Evolutionary conservation across 2,329 filamentous ascomycete genomes (phyloP).

Genomic region (Acrodontium crateriforme): DNA sequence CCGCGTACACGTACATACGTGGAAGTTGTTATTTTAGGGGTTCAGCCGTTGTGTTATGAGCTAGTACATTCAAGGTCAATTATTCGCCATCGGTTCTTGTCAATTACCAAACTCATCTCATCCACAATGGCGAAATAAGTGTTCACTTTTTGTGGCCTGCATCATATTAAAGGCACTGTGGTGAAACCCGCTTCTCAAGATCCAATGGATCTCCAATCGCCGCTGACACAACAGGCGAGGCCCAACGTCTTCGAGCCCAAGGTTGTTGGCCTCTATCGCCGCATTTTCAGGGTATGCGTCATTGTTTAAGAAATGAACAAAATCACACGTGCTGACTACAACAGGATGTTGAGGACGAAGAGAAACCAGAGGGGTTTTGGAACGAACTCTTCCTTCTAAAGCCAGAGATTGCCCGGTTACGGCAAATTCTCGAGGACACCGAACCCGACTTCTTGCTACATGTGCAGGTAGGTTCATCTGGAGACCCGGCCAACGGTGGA

Average conservation of each 20-base stretch:
- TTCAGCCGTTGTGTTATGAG: no score
- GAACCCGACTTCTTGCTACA: constrained; percentile 62
- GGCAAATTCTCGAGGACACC: constrained; percentile 54
- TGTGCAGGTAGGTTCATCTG: constrained; percentile 43
- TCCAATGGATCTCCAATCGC: no score
- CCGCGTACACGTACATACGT: no score
- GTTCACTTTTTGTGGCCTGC: constrained; percentile 7
- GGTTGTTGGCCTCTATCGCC: constrained; percentile 78
- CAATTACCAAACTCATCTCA: no score
- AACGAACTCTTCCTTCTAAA: constrained; percentile 83
- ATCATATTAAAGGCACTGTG: constrained; percentile 3
- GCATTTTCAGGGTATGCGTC: constrained; percentile 50
- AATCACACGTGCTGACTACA: constrained; percentile 1
- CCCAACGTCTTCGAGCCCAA: constrained; percentile 90
- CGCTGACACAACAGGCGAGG: constrained; percentile 80
- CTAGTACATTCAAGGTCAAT: no score
- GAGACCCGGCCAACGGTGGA: background rate
- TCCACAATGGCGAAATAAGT: constrained; percentile 10
- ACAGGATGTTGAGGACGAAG: constrained; percentile 47
- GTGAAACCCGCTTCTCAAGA: no score
- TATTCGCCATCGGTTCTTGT: no score
- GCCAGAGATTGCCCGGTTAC: constrained; percentile 59
- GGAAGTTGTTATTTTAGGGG: no score
- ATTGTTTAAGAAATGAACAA: background rate
- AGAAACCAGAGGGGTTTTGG: constrained; percentile 86